Evolutionary conservation across 176 grass and related monocot genomes (phyloP).

Genomic region (Oryza meridionalis): DNA sequence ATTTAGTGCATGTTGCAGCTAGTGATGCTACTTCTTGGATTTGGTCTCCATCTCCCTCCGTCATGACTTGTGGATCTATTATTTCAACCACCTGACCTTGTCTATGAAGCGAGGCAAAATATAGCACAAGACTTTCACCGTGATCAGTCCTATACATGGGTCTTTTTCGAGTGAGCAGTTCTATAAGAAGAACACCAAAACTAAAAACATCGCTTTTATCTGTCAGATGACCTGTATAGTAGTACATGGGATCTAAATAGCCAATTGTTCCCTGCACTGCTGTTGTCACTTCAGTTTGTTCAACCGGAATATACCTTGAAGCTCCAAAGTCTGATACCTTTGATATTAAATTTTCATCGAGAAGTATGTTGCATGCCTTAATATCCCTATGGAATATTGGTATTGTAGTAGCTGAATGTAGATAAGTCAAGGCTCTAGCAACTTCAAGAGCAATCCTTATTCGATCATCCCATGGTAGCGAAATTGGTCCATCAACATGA

Average conservation of each 20-base stretch:
- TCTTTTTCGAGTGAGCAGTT: too few species aligned
- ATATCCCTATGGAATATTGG: constrained; percentile 66
- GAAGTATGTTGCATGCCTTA: constrained; percentile 60
- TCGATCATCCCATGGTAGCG: constrained; percentile 42
- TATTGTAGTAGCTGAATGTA: constrained; percentile 47
- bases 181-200: too few species aligned
- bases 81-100: too few species aligned
- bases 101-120: too few species aligned
- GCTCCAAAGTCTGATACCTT: constrained; percentile 67
- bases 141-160: too few species aligned
- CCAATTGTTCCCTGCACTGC: constrained; percentile 54
- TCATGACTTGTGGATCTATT: too few species aligned
- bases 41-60: too few species aligned
- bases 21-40: too few species aligned
- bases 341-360: constrained; percentile 51
- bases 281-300: constrained; percentile 43
- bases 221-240: constrained; percentile 38
- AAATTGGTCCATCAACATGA: constrained; percentile 16
- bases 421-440: constrained; percentile 46
- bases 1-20: too few species aligned
- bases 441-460: constrained; percentile 55
- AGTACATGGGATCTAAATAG: too few species aligned
- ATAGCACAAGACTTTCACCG: too few species aligned
- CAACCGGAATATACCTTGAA: constrained; percentile 53
- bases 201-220: constrained; percentile 57